phyloP scores from a whole-genome alignment of 495 filamentous ascomycete genomes.

The Podospora australis region DNA sequence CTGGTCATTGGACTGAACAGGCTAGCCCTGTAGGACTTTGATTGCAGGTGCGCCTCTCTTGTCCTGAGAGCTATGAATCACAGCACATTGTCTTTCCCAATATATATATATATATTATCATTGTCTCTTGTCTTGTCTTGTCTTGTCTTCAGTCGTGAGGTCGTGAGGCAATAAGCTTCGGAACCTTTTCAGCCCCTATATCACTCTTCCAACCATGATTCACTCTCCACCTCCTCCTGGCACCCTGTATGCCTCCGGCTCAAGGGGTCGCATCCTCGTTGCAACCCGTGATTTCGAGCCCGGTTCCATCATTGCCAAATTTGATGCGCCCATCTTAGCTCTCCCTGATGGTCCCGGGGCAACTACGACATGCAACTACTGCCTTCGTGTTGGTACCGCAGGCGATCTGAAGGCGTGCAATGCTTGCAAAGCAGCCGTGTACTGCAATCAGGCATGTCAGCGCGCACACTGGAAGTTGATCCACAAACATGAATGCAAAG shows the following conservation, averaged over 20 bases:
- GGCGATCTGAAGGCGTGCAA: conserved; percentile 39
- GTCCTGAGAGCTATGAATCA: too few relatives aligned
- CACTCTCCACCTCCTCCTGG: conserved; percentile 13
- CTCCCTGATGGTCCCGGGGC: conserved; percentile 35
- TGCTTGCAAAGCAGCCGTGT: conserved; percentile 42
- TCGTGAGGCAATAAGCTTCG: too few relatives aligned
- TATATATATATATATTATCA: too few relatives aligned
- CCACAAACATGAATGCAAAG: conserved; percentile 49
- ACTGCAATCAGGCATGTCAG: conserved; percentile 52
- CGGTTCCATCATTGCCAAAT: conserved; percentile 36
- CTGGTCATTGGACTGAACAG: too few relatives aligned
- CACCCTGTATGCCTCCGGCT: not conserved
- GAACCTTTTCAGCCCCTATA: too few relatives aligned
- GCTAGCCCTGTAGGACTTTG: too few relatives aligned
- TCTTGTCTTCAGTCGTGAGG: too few relatives aligned
- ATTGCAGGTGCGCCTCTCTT: too few relatives aligned
- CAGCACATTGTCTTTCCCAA: too few relatives aligned
- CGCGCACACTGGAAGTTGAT: conserved; percentile 46
- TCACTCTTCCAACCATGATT: too few relatives aligned
- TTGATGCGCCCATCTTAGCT: conserved; percentile 34
- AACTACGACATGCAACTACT: conserved; percentile 37
- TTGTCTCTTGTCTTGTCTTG: too few relatives aligned
- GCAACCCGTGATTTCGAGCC: conserved; percentile 28
- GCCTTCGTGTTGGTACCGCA: conserved; percentile 20
- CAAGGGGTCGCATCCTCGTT: conserved; percentile 29